Evolutionary conservation across 495 filamentous ascomycete species (phyloP), one percentile per base, ranked within the genome.

Genomic region (Pyrenopolyporus hunteri): DNA sequence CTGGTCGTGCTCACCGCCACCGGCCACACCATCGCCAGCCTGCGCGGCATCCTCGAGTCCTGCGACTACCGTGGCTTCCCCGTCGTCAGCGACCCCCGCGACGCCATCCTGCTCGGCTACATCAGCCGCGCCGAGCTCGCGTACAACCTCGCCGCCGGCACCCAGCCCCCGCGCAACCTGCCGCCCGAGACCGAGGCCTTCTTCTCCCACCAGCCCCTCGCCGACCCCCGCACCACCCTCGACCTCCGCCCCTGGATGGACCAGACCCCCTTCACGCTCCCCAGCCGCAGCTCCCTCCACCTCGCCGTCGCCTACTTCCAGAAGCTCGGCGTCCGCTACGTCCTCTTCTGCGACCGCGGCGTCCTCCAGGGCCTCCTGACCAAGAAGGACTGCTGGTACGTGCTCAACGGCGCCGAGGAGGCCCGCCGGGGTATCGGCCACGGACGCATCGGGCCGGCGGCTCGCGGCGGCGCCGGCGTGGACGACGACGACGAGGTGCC

Each of bases 181-280:
- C 81, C 85, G 0, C 82, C 82, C 4, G 84, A 87, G 51, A 91
- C 93, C 4, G 90, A 95, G 71, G 87, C 89, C 7, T 89, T 87
- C 62, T 97, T 98, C 70, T 82, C 84, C 0, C 89, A 93, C 69
- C 89, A 93, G 66, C 87, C 90, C 9, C 84, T 90, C 49, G 88
- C 89, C 0, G 91, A 96, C 60, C 87, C 89, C 1, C 73, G 79
- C n/a, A 82, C 85, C 6, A 92, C 87, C 0, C 80, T 98, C 31
- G 93, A 98, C 71, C 80, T 98, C 6, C 80, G 93, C 10, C 92
- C 91, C 4, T 98, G 93, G 93, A 96, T 98, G 90, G 94, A 98
- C 70, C 92, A 97, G 69, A 98, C 94, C 0, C 94, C 94, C 1
- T 89, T 98, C 26, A 97, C 95, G 0, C 82, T 98, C 9, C 89